phyloP scores from a whole-genome alignment of 768 basidiomycete species.

The Leccinum disarticulatum region DNA sequence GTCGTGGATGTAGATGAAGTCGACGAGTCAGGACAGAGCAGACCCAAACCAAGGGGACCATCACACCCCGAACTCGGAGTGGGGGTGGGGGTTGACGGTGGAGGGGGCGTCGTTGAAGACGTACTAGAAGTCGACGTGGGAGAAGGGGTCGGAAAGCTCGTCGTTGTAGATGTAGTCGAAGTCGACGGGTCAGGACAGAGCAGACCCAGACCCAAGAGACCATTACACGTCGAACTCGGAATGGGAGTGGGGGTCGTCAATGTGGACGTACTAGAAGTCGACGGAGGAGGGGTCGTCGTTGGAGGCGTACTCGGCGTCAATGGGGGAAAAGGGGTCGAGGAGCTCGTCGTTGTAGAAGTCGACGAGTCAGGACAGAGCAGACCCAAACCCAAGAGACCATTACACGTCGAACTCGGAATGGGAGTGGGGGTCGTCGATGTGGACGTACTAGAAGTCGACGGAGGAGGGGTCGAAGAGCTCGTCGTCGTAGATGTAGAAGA shows the following conservation, averaged over 20 bases:
- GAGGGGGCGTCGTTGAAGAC: background rate
- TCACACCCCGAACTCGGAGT: background rate
- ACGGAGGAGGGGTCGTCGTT: background rate
- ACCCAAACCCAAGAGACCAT: background rate
- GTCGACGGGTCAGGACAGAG: background rate
- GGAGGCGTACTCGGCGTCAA: background rate
- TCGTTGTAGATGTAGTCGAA: background rate
- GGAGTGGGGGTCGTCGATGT: background rate
- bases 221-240: background rate
- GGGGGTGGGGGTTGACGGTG: background rate
- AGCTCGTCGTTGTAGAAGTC: background rate
- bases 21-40: background rate
- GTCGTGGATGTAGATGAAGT: background rate
- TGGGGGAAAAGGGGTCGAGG: background rate
- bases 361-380: background rate
- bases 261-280: background rate
- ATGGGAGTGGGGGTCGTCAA: background rate
- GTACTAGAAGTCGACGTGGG: background rate
- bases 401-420: background rate
- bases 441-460: background rate
- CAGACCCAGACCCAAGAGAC: background rate
- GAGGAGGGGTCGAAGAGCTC: background rate
- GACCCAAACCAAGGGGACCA: background rate
- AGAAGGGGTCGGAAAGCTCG: background rate
- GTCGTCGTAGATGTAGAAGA: background rate